phyloP scores from a whole-genome alignment of 2,329 filamentous ascomycete genomes.

The Fusarium coffeatum region DNA sequence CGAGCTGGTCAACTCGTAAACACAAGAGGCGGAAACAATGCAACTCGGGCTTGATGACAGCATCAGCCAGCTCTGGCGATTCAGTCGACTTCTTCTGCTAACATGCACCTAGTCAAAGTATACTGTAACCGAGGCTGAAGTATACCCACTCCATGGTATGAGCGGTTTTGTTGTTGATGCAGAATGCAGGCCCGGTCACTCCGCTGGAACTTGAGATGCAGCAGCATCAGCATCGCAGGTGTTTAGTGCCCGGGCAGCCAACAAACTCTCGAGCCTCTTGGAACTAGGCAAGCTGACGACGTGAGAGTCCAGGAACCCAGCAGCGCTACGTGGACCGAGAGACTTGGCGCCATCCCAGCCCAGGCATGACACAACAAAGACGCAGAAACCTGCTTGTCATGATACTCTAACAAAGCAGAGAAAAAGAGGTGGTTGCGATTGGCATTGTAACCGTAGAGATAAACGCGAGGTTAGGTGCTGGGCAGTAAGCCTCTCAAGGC shows the following conservation, averaged over 20 bases:
- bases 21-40: slow-evolving; percentile 24
- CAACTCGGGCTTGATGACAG: slow-evolving; percentile 29
- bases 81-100: slow-evolving; percentile 12
- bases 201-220: slow-evolving; percentile 30
- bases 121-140: slow-evolving; percentile 26
- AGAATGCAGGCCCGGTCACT: slow-evolving; percentile 20
- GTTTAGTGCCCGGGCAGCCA: slow-evolving; percentile 28
- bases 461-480: slow-evolving; percentile 15
- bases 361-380: slow-evolving; percentile 33
- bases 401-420: slow-evolving; percentile 13
- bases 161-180: slow-evolving; percentile 35
- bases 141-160: slow-evolving; percentile 24
- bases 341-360: slow-evolving; percentile 35
- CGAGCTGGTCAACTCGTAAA: slow-evolving; percentile 11
- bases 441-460: slow-evolving; percentile 33
- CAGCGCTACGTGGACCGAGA: slow-evolving; percentile 32
- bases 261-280: slow-evolving; percentile 28
- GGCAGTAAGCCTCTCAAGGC: slow-evolving; percentile 23
- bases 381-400: slow-evolving; percentile 37
- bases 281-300: slow-evolving; percentile 16
- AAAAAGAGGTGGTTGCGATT: slow-evolving; percentile 19
- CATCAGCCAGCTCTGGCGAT: slow-evolving; percentile 18
- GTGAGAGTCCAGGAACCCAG: slow-evolving; percentile 30
- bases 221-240: slow-evolving; percentile 15
- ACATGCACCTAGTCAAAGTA: slow-evolving; percentile 32